Percentiles rank a stretch among this genome's conserved stretches.
Evolutionary conservation across 2,329 filamentous ascomycete species (phyloP).

Genomic region (Escovopsis weberi): DNA sequence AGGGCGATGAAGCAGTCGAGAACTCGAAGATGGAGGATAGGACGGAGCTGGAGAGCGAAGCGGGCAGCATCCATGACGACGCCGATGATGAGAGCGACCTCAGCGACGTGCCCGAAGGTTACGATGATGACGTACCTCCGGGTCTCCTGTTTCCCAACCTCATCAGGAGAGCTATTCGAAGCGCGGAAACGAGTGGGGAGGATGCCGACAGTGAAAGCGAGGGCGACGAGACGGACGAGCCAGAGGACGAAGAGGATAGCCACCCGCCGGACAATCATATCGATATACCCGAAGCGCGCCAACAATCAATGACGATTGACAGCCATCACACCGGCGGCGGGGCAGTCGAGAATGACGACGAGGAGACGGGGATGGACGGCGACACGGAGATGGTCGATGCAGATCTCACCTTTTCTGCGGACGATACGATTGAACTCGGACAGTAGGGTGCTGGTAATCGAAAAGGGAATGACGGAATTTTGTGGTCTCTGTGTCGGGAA

Average conservation of each 20-base stretch:
- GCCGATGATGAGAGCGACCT: constrained; percentile 57
- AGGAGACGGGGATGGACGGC: constrained; percentile 7
- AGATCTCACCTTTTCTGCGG: neutral
- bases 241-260: constrained; percentile 8
- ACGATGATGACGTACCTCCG: constrained; percentile 41
- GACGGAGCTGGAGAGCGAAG: constrained; percentile 13
- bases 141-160: constrained; percentile 39
- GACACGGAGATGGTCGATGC: constrained; percentile 5
- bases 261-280: too few species aligned
- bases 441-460: neutral
- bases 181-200: constrained; percentile 19
- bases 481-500: too few species aligned
- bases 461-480: neutral
- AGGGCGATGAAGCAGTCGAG: constrained; percentile 5
- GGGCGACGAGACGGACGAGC: constrained; percentile 15
- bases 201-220: constrained; percentile 22
- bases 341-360: constrained; percentile 9
- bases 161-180: constrained; percentile 12
- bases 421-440: constrained; percentile 5
- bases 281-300: too few species aligned
- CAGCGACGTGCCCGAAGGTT: constrained; percentile 46
- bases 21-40: constrained; percentile 15
- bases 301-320: too few species aligned
- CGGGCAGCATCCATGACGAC: constrained; percentile 47
- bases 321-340: constrained; percentile 6